phyloP scores from a whole-genome alignment of 768 basidiomycete genomes.

The Auricularia auricula-judae region DNA sequence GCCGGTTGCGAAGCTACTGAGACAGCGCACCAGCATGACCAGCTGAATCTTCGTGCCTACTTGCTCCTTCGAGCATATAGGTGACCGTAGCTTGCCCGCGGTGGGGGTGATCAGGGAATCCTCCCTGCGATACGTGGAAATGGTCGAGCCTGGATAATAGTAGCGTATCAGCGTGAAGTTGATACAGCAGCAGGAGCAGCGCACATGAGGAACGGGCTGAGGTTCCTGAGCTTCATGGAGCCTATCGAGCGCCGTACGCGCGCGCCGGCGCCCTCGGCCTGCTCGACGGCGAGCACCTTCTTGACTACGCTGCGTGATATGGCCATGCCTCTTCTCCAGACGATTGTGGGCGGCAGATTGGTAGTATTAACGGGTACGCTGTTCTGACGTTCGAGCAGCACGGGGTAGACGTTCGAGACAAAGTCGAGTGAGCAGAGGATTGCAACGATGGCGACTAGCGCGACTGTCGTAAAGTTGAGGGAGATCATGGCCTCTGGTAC shows the following conservation, averaged over 20 bases:
- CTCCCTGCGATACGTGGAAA: conserved; percentile 60
- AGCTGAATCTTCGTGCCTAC: conserved; percentile 83
- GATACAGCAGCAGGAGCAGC: conserved; percentile 2
- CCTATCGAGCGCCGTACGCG: conserved; percentile 80
- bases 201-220: conserved; percentile 82
- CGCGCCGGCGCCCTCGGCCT: conserved; percentile 36
- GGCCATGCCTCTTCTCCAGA: conserved; percentile 12
- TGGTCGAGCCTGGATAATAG: conserved; percentile 41
- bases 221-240: conserved; percentile 54
- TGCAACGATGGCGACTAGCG: background rate
- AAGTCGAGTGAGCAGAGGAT: background rate
- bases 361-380: background rate
- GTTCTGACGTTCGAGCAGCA: background rate
- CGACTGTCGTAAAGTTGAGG: background rate
- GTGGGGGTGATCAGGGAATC: conserved; percentile 91
- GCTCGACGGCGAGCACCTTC: conserved; percentile 67
- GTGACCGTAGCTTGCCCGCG: conserved; percentile 72
- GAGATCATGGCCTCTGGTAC: background rate
- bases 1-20: background rate
- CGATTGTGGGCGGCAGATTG: background rate
- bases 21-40: conserved; percentile 52
- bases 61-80: conserved; percentile 31
- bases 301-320: conserved; percentile 63
- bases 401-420: background rate
- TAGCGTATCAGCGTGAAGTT: too few species aligned